Base-by-base conservation (phyloP, 495 filamentous ascomycete species). In the Xylaria cubensis region DNA sequence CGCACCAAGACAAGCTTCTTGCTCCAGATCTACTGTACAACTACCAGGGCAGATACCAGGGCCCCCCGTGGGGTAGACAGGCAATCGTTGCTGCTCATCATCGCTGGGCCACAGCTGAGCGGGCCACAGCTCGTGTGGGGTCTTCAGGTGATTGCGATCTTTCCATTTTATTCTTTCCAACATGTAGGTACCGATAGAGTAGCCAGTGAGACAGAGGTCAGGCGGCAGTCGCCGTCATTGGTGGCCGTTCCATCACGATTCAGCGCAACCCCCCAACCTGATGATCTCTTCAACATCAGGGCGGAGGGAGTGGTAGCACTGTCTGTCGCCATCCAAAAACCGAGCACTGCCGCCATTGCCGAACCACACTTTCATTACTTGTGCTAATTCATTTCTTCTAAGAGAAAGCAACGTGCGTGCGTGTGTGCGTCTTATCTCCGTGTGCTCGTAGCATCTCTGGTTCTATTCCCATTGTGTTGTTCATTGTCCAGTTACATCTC, bases 371-470 rank as follows among this genome's bases (percentile, higher is more conserved):
- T 44, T 56, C 69, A 29, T 62, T 44, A 13, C 48, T n/a, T 64
- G 59, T 64, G 48, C 29, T 64, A 59, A 59, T 69, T n/a, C 62
- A 53, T 59, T 50, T 50, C 32, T 74, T 68, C 74, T 55, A 61
- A 32, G 56, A 64, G 4, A 56, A 55, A 12, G 36, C 59, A 71
- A 29, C 48, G 44, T 50, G 39, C 39, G 46, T 64, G 26, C 62
- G 48, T 63, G 19, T 10, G 21, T 46, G 19, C n/a, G 21, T 46
- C 32, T 56, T 69, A 36, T 70, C 44, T 46, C 58, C 59, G 69
- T 64, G 56, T 62, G 48, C 29, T 70, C 19, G 69, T 64, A 71
- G 21, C 59, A 53, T 71, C 69, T 61, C 21, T 64, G 50, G 48
- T 29, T 19, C 48, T 34, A 29, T 61, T 29, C 58, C 29, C 34